Conservation (phyloP, 1,139 yeast species). For the Kluyveromyces sp. region DNA sequence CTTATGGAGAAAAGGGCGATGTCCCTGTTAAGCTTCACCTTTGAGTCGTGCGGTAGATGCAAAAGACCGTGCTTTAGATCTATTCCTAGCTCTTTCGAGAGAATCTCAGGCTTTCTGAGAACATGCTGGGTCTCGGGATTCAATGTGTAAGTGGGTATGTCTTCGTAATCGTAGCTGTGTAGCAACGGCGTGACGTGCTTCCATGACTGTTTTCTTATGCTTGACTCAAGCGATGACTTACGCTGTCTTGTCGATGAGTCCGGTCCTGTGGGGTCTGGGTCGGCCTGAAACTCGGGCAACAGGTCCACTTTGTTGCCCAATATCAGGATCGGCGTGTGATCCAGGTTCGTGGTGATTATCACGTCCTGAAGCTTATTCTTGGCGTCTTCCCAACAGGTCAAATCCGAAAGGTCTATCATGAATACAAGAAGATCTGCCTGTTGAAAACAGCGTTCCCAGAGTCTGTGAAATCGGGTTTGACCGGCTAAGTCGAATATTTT, state of each 20-base stretch:
- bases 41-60: constrained; percentile 10
- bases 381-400: constrained; percentile 14
- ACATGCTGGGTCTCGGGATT: constrained; percentile 15
- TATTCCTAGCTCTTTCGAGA: constrained; percentile 19
- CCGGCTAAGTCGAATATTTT: constrained; percentile 19
- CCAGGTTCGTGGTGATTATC: constrained; percentile 16
- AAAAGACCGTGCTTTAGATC: constrained; percentile 18
- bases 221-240: constrained; percentile 1
- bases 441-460: constrained; percentile 18
- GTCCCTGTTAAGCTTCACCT: constrained; percentile 17
- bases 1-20: constrained; percentile 19
- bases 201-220: constrained; percentile 7
- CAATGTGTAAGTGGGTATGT: constrained; percentile 14
- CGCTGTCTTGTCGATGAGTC: constrained; percentile 1
- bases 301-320: constrained; percentile 21
- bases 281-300: constrained; percentile 4
- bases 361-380: constrained; percentile 14
- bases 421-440: constrained; percentile 20
- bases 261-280: constrained; percentile 4
- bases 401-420: constrained; percentile 21
- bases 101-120: constrained; percentile 15
- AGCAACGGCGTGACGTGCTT: constrained; percentile 14
- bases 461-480: constrained; percentile 18
- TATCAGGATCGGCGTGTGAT: constrained; percentile 17
- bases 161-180: constrained; percentile 17